Percentiles rank a stretch among this genome's conserved stretches.
Conservation (phyloP, 805 yeast species). For the Ogataea parapolymorpha region DNA sequence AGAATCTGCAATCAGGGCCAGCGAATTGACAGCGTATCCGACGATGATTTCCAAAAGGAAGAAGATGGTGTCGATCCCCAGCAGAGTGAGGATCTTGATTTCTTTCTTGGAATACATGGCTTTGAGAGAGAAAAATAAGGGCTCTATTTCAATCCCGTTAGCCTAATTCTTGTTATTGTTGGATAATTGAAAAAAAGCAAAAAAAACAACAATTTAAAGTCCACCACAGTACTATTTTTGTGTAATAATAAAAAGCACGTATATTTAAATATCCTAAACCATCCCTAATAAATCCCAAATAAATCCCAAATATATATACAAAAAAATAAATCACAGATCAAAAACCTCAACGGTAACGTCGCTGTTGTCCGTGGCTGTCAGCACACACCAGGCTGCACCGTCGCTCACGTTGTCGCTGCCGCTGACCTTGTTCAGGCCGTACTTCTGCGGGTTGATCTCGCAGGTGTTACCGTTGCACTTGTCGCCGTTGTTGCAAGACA, state of each 20-base stretch:
- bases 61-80: slow-evolving; percentile 74
- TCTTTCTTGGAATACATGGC: slow-evolving; percentile 45
- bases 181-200: neutral
- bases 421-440: slow-evolving; percentile 52
- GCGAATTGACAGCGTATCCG: slow-evolving; percentile 89
- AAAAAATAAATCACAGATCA: slow-evolving; percentile 20
- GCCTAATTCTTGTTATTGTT: neutral
- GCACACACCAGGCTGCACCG: slow-evolving; percentile 79
- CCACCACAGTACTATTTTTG: neutral
- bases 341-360: slow-evolving; percentile 75
- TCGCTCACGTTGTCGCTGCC: slow-evolving; percentile 36
- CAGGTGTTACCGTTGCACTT: slow-evolving; percentile 78
- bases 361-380: slow-evolving; percentile 64
- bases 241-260: neutral
- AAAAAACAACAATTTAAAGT: neutral
- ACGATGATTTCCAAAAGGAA: slow-evolving; percentile 81
- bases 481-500: slow-evolving; percentile 67
- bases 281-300: neutral
- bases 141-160: neutral
- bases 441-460: slow-evolving; percentile 69
- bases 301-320: neutral
- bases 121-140: neutral
- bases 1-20: slow-evolving; percentile 93
- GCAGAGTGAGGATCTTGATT: slow-evolving; percentile 64
- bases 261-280: neutral